A percentile compares a stretch with the other conserved stretches of the same genome.
These are phyloP conservation scores for Nakazawaea populi DNA, from an alignment of 805 yeast genomes.

Conservation along the genomic window DNA sequence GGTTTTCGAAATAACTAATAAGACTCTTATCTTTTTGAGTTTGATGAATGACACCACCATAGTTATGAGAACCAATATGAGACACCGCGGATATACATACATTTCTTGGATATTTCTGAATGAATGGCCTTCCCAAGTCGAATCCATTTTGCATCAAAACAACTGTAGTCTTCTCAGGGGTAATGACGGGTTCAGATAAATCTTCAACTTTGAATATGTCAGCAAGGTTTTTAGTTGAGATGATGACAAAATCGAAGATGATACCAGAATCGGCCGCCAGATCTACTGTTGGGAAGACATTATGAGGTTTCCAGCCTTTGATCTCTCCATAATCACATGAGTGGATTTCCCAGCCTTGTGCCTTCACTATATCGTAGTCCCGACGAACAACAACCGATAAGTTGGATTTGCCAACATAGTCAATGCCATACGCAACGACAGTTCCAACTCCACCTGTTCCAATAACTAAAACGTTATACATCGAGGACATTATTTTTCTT, in stretches of 20 bases:
- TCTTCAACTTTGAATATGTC: constrained; percentile 49
- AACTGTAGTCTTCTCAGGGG: constrained; percentile 37
- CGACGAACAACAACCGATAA: constrained; percentile 60
- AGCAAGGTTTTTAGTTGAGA: constrained; percentile 57
- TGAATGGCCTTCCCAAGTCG: constrained; percentile 52
- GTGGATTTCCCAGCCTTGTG: constrained; percentile 48
- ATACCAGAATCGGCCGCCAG: constrained; percentile 32
- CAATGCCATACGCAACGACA: constrained; percentile 60
- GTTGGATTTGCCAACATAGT: constrained; percentile 35
- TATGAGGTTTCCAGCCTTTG: constrained; percentile 48
- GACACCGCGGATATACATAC: constrained; percentile 58
- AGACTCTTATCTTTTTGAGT: constrained; percentile 42
- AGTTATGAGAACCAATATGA: constrained; percentile 53
- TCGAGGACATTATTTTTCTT: neutral
- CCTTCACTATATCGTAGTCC: constrained; percentile 45
- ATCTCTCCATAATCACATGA: constrained; percentile 58
- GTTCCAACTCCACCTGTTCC: constrained; percentile 88
- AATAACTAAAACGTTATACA: constrained; percentile 41
- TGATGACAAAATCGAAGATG: constrained; percentile 48
- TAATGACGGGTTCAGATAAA: constrained; percentile 43
- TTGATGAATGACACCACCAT: constrained; percentile 44
- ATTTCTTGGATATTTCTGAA: constrained; percentile 42
- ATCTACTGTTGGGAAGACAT: constrained; percentile 26
- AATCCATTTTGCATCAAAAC: constrained; percentile 64
- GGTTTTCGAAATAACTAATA: constrained; percentile 47